These are phyloP conservation scores for Theileria orientalis DNA, from an alignment of 169 alveolate genomes.

Conservation along the genomic window DNA sequence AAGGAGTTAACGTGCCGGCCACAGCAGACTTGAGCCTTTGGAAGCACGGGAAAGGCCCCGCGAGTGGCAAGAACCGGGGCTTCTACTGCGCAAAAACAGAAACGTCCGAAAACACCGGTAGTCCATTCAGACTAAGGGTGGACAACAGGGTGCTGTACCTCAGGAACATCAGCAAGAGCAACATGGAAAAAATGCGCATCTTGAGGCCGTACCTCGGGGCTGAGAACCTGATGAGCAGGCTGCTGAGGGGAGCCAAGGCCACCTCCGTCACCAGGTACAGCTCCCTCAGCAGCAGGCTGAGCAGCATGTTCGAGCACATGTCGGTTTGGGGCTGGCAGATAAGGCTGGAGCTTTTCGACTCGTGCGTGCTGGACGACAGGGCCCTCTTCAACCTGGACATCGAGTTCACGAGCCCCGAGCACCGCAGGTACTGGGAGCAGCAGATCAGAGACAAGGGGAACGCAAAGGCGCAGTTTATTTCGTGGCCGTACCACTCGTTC, in stretches of 20 bases:
- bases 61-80: too few relatives aligned
- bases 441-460: not conserved
- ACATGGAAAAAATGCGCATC: not conserved
- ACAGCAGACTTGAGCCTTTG: too few relatives aligned
- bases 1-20: too few relatives aligned
- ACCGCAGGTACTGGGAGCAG: constrained; percentile 45
- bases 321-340: constrained; percentile 56
- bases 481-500: constrained; percentile 52
- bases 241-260: not conserved
- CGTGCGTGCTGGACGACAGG: not conserved
- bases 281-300: not conserved
- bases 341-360: constrained; percentile 17
- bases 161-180: not conserved
- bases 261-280: not conserved
- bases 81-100: too few relatives aligned
- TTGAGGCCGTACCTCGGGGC: too few relatives aligned
- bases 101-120: not conserved
- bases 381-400: not conserved
- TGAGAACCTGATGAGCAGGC: not conserved
- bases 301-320: not conserved
- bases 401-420: constrained; percentile 56
- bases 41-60: too few relatives aligned
- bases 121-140: not conserved
- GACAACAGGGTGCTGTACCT: not conserved
- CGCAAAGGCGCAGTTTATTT: not conserved